These are phyloP conservation scores for Candida golubevii DNA, from an alignment of 805 yeast species.

Conservation along the genomic window DNA sequence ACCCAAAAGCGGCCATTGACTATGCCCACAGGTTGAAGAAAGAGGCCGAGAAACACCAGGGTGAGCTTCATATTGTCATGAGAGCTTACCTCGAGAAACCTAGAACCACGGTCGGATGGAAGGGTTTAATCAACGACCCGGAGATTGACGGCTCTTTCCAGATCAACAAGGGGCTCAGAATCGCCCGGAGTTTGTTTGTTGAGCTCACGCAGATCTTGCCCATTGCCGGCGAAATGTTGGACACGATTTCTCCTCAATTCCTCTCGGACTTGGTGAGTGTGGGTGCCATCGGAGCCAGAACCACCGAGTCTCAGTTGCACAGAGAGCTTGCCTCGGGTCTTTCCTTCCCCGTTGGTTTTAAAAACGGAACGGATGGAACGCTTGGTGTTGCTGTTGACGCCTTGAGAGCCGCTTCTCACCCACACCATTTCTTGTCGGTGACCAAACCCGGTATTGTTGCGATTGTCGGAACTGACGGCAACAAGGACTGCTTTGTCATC, in stretches of 20 bases:
- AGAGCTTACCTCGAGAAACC: conserved; percentile 98
- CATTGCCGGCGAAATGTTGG: conserved; percentile 96
- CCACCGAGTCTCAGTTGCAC: conserved; percentile 96
- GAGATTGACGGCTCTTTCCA: conserved; percentile 89
- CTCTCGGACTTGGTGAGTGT: conserved; percentile 88
- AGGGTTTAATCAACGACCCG: conserved; percentile 96
- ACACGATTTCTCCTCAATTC: conserved; percentile 95
- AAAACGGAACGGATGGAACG: conserved; percentile 97
- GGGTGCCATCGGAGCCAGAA: conserved; percentile 99
- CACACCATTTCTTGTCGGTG: conserved; percentile 96
- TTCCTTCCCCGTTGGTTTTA: conserved; percentile 97
- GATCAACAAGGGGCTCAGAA: conserved; percentile 89
- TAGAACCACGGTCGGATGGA: conserved; percentile 99
- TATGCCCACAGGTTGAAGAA: conserved; percentile 69
- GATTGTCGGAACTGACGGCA: conserved; percentile 93
- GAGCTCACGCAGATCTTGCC: conserved; percentile 78
- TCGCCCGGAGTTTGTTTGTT: conserved; percentile 79
- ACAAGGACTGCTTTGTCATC: conserved; percentile 88
- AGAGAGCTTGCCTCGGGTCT: conserved; percentile 96
- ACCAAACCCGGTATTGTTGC: conserved; percentile 97
- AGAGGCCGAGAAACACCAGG: conserved; percentile 64
- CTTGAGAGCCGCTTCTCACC: conserved; percentile 81
- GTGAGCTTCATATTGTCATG: conserved; percentile 84
- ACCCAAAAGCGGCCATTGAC: conserved; percentile 82
- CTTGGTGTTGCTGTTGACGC: conserved; percentile 93